These are phyloP conservation scores for Olyra latifolia DNA, from an alignment of 176 grass and related monocot species.

Conservation along the genomic window DNA sequence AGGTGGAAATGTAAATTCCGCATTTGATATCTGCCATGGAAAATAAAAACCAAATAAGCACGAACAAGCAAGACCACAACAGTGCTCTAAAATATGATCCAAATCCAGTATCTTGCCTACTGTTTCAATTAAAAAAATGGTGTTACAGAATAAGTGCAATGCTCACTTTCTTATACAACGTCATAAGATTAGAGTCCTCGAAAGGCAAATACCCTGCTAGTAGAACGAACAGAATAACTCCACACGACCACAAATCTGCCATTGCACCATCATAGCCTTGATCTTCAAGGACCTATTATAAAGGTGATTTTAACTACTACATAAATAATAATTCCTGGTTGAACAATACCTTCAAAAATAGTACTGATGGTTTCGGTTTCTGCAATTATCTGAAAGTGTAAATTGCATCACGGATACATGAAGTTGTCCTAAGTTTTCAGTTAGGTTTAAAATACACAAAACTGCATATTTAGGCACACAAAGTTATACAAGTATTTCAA, in stretches of 20 bases:
- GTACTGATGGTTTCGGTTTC: not conserved
- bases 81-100: slow-evolving; percentile 25
- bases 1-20: slow-evolving; percentile 76
- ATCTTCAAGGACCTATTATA: slow-evolving; percentile 80
- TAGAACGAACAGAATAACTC: slow-evolving; percentile 96
- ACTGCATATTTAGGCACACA: too few relatives aligned
- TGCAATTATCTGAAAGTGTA: too few relatives aligned
- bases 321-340: not conserved
- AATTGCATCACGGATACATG: too few relatives aligned
- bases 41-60: slow-evolving; percentile 23
- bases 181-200: slow-evolving; percentile 95
- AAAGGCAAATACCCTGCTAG: slow-evolving; percentile 99
- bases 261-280: slow-evolving; percentile 96
- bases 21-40: slow-evolving; percentile 69
- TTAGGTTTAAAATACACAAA: too few relatives aligned
- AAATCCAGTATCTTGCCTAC: too few relatives aligned
- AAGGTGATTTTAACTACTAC: not conserved
- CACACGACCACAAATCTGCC: slow-evolving; percentile 98
- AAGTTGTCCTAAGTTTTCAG: too few relatives aligned
- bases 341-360: not conserved
- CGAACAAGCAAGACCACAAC: not conserved
- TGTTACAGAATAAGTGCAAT: slow-evolving; percentile 11
- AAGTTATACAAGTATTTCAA: too few relatives aligned
- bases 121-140: too few relatives aligned
- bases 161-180: slow-evolving; percentile 90